A percentile compares a stretch with the other conserved stretches of the same genome.
Conservation (phyloP, 2,329 filamentous ascomycete genomes). For the Fusarium virguliforme region DNA sequence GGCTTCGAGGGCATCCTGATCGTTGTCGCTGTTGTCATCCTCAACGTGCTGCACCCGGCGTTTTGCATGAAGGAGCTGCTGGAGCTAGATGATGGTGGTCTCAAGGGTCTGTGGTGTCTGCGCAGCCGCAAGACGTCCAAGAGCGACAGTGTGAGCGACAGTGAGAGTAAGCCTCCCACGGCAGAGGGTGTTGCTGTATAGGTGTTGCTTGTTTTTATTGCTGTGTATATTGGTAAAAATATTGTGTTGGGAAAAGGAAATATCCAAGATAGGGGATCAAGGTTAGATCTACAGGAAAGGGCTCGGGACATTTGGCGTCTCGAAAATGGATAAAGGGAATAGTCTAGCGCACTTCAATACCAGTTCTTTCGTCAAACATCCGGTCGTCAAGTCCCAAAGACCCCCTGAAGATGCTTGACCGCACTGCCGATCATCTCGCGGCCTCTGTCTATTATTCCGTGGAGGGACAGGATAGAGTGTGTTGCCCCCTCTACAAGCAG, state of each 20-base stretch:
- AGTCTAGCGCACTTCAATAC: background rate
- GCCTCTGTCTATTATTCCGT: constrained; percentile 46
- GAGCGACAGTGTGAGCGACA: constrained; percentile 34
- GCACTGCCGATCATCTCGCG: constrained; percentile 47
- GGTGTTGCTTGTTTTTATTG: background rate
- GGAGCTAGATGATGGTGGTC: constrained; percentile 46
- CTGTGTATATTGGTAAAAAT: background rate
- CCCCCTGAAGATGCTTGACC: constrained; percentile 39
- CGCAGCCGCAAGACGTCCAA: constrained; percentile 31
- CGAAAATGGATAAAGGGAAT: background rate
- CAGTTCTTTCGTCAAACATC: background rate
- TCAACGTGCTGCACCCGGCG: constrained; percentile 60
- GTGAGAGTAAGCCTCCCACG: constrained; percentile 28
- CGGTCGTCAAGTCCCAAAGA: constrained; percentile 38
- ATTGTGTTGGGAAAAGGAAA: background rate
- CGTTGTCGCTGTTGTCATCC: constrained; percentile 60
- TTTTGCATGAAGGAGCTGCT: constrained; percentile 52
- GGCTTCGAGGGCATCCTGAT: constrained; percentile 72
- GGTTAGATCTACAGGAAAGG: background rate
- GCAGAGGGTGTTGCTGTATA: constrained; percentile 31
- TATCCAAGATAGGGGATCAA: background rate
- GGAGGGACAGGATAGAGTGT: constrained; percentile 50
- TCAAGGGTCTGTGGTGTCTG: constrained; percentile 50
- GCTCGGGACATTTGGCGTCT: background rate
- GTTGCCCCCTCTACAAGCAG: constrained; percentile 46